A percentile compares a stretch with the other conserved stretches of the same genome.
phyloP scores from a whole-genome alignment of 768 basidiomycete species.

The Kwoniella bestiolae region DNA sequence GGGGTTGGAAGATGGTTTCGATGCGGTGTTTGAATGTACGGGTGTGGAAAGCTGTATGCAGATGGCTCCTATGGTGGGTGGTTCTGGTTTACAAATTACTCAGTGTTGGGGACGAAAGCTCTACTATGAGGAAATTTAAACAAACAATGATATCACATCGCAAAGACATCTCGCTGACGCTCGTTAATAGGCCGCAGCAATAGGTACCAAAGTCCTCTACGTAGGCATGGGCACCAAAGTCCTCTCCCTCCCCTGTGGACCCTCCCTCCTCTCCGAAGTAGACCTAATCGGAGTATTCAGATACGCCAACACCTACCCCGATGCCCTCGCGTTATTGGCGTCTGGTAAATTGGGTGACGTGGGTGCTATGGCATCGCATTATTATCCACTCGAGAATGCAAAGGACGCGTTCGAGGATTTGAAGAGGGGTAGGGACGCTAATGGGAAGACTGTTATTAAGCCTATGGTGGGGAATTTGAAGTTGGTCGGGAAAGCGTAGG shows the following conservation, averaged over 20 bases:
- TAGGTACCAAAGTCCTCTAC: slow-evolving; percentile 88
- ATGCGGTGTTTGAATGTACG: slow-evolving; percentile 92
- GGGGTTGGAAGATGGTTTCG: slow-evolving; percentile 71
- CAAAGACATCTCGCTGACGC: slow-evolving; percentile 19
- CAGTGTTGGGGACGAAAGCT: too few species aligned
- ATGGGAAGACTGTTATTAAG: slow-evolving; percentile 84
- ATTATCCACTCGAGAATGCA: slow-evolving; percentile 65
- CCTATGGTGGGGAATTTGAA: slow-evolving; percentile 67
- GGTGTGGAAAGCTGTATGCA: slow-evolving; percentile 91
- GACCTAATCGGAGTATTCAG: slow-evolving; percentile 86
- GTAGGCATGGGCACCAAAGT: slow-evolving; percentile 94
- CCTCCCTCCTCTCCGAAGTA: slow-evolving; percentile 83
- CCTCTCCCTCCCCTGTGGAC: slow-evolving; percentile 77
- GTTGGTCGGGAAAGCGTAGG: slow-evolving; percentile 17
- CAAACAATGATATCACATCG: not conserved
- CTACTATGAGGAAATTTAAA: too few species aligned
- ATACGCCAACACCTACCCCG: slow-evolving; percentile 74
- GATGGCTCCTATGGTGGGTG: slow-evolving; percentile 82
- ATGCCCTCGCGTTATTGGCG: slow-evolving; percentile 78
- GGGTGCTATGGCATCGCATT: slow-evolving; percentile 68
- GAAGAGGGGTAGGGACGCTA: slow-evolving; percentile 73
- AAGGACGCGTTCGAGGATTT: slow-evolving; percentile 81
- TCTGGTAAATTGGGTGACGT: slow-evolving; percentile 70
- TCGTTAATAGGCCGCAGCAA: slow-evolving; percentile 69
- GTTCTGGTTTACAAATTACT: not conserved